Evolutionary conservation across 2,329 filamentous ascomycete species (phyloP).

Genomic region (Neopestalotiopsis clavispora): DNA sequence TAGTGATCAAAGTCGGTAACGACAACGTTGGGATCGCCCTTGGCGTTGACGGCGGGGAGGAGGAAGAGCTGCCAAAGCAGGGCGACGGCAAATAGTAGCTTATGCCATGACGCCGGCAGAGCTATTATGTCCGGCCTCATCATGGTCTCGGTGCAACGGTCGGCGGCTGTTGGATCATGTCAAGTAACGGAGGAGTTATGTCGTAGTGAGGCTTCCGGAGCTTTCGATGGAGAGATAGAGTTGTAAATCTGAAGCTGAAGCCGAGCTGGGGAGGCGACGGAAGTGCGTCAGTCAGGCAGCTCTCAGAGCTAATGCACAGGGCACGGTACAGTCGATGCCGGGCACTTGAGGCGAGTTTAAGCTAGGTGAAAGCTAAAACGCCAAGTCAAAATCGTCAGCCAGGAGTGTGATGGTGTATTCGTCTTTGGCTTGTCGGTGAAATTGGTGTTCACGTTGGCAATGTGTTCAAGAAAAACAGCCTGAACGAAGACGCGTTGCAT

Average conservation of each 20-base stretch:
- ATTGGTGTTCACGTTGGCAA: neutral
- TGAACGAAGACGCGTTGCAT: neutral
- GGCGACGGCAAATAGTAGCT: conserved; percentile 19
- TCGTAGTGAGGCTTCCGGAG: conserved; percentile 6
- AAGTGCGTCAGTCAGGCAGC: neutral
- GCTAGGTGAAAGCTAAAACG: neutral
- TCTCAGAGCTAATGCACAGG: neutral
- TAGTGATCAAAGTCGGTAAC: conserved; percentile 68
- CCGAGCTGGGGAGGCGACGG: conserved; percentile 34
- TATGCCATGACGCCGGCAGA: conserved; percentile 41
- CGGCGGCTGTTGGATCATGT: conserved; percentile 47
- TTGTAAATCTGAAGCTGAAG: conserved; percentile 51
- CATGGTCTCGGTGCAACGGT: conserved; percentile 42
- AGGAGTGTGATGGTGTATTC: neutral
- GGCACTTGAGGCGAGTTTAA: neutral
- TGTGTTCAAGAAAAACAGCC: no score
- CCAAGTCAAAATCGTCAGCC: neutral
- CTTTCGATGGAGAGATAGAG: conserved; percentile 3
- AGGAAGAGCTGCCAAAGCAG: conserved; percentile 32
- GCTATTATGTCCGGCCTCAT: conserved; percentile 59
- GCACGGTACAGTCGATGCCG: neutral
- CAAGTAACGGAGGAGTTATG: conserved; percentile 29
- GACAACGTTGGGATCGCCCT: conserved; percentile 70
- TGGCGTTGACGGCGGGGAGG: conserved; percentile 50
- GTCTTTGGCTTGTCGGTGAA: neutral